A percentile compares a stretch with the other conserved stretches of the same genome.
Conservation (phyloP, 768 basidiomycete genomes). For the Tylopilus balloui region DNA sequence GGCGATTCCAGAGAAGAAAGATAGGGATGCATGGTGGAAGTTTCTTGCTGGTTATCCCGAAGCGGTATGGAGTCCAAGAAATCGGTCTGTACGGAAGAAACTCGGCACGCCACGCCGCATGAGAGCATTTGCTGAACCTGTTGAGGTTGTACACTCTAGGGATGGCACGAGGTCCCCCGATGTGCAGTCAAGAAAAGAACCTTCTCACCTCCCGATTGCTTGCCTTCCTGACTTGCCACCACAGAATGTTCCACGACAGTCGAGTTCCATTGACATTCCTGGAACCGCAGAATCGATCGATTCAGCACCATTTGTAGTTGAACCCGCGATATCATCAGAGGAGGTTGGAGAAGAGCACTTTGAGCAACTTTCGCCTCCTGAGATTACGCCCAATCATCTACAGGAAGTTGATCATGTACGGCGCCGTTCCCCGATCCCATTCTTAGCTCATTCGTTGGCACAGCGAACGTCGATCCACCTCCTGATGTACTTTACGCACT, state of each 20-base stretch:
- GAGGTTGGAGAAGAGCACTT: neutral
- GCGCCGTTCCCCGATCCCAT: neutral
- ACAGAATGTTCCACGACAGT: neutral
- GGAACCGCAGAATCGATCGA: neutral
- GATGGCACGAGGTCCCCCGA: neutral
- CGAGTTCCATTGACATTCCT: neutral
- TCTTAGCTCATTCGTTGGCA: conserved; percentile 7
- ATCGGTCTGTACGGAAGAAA: conserved; percentile 13
- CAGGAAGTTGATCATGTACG: conserved; percentile 64
- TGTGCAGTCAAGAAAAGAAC: conserved; percentile 1
- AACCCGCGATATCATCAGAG: neutral
- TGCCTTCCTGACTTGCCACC: neutral
- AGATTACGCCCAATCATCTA: conserved; percentile 57
- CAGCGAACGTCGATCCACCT: conserved; percentile 71
- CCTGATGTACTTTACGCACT: conserved; percentile 79
- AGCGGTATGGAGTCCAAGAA: conserved; percentile 55
- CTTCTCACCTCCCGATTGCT: neutral
- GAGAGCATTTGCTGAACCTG: conserved; percentile 36
- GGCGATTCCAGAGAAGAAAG: conserved; percentile 63
- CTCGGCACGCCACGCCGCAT: conserved; percentile 19
- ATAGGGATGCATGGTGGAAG: conserved; percentile 77
- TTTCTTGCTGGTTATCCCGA: conserved; percentile 68
- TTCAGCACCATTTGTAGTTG: neutral
- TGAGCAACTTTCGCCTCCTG: conserved; percentile 36
- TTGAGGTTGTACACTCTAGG: neutral